Evolutionary conservation across 1,284 basidiomycete species (phyloP), one percentile per base, ranked within the genome.

Genomic region (Kwoniella shivajii): DNA sequence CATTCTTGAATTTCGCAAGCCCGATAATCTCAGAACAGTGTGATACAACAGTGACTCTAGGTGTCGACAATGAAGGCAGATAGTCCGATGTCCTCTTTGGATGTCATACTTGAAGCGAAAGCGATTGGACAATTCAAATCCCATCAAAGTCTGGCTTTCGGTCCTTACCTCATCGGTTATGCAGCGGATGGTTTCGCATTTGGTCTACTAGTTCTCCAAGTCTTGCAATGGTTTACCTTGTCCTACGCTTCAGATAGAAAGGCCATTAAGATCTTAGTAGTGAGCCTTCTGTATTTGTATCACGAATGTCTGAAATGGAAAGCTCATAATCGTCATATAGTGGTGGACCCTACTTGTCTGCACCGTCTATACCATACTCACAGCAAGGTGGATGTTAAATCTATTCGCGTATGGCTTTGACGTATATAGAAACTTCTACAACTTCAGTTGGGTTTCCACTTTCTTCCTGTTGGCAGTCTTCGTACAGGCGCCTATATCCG

Each of bases 361-460:
- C 11, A 54, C 52, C 9, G 44, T 31, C 2, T 45, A 57, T 16
- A 52, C 50, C 37, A 24, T 38, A 31, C 43, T 57, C 22, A 30
- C 37, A 30, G 24, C 37, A 7, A 16, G 29, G 2, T 56, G 20
- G 22, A 55, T 56, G 53, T 37, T 55, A 11, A 30, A 56, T 7
- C 48, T 55, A 4, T 59, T 59, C 52, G 57, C 49, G 16, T 51
- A 41, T 31, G 57, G 57, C 6, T 59, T 51, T 31, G 53, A 44
- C 27, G 33, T 42, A 6, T 59, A 59, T 26, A 24, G 49, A 5
- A 45, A 55, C 3, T 52, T 59, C 14, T 56, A 46, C 57, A 55
- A 55, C 13, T 56, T 56, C 29, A 27, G 6, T 13, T 51, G 48
- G 44, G 42, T 55, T 11, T 36, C 57, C 20, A 42, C 53, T 2